Percentiles rank a stretch among this genome's conserved stretches.
Evolutionary conservation across 306 rosid species (phyloP).

Genomic region (Canavalia gladiata): DNA sequence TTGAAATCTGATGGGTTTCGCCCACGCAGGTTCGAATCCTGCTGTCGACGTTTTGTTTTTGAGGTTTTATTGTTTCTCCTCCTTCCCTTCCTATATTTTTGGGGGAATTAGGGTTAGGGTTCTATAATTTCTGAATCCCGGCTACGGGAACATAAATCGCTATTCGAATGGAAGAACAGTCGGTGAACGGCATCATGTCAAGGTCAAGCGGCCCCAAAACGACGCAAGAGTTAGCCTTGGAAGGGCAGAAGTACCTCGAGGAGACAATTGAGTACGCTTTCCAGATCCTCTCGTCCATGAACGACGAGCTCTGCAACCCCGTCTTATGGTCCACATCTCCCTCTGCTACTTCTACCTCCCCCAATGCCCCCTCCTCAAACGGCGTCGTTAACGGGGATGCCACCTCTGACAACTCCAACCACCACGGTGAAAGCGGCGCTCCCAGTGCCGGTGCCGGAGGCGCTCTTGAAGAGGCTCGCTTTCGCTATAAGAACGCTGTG

Average conservation of each 20-base stretch:
- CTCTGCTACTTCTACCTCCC: constrained; percentile 42
- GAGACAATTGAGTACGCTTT: constrained; percentile 88
- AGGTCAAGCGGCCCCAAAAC: constrained; percentile 52
- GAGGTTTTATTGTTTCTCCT: not conserved
- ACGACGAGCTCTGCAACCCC: constrained; percentile 95
- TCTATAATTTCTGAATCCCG: not conserved
- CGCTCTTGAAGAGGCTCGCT: constrained; percentile 88
- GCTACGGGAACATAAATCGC: not conserved
- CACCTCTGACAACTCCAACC: constrained; percentile 61
- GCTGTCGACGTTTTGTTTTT: constrained; percentile 52
- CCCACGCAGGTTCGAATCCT: constrained; percentile 78
- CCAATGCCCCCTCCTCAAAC: constrained; percentile 54
- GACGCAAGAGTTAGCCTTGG: constrained; percentile 84
- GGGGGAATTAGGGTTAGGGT: constrained; percentile 19
- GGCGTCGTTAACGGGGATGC: constrained; percentile 68
- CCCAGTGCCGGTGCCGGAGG: constrained; percentile 66
- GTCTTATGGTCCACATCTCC: constrained; percentile 75
- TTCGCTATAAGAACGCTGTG: constrained; percentile 80
- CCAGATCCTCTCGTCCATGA: constrained; percentile 94
- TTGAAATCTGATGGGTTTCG: constrained; percentile 72
- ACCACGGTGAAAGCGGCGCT: constrained; percentile 56
- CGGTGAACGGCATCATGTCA: constrained; percentile 40
- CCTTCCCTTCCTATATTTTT: not conserved
- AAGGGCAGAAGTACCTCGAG: constrained; percentile 83
- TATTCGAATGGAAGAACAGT: constrained; percentile 65